Conservation (phyloP, 23 red algal genomes). For the Gracilaria gracilis region DNA sequence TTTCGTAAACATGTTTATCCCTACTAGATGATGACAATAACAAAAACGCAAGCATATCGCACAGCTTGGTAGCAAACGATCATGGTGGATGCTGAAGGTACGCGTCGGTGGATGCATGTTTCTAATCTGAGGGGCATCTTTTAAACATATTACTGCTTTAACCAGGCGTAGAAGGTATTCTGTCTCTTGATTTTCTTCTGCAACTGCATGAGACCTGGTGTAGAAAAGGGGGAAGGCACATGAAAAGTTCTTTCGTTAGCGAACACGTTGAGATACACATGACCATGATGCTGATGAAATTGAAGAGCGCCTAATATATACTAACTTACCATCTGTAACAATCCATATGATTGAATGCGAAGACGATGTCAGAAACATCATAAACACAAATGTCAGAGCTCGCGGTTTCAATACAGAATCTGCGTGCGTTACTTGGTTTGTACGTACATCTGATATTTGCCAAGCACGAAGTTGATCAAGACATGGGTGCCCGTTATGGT, state of each 20-base stretch:
- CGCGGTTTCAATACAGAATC: neutral
- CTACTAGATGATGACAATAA: slow-evolving; percentile 14
- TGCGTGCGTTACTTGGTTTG: too few relatives aligned
- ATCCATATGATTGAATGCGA: neutral
- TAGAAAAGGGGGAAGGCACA: slow-evolving; percentile 3
- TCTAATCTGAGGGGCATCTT: neutral
- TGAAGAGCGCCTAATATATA: neutral
- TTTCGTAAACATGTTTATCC: slow-evolving; percentile 23
- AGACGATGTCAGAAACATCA: neutral
- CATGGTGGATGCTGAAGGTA: neutral
- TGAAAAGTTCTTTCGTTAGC: neutral
- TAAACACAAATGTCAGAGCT: neutral
- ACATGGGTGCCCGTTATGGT: neutral
- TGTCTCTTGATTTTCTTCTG: slow-evolving; percentile 99
- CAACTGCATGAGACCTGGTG: slow-evolving; percentile 89
- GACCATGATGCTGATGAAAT: neutral
- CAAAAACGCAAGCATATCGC: neutral
- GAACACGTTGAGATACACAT: too few relatives aligned
- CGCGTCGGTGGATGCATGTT: neutral
- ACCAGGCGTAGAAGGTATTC: slow-evolving; percentile 87
- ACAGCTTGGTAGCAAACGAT: neutral
- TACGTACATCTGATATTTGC: slow-evolving; percentile 18
- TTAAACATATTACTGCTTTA: slow-evolving; percentile 80
- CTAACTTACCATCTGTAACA: slow-evolving; percentile 27
- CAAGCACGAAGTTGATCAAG: neutral